phyloP scores from a whole-genome alignment of 2,329 filamentous ascomycete genomes.

The Hirsutella thompsonii region DNA sequence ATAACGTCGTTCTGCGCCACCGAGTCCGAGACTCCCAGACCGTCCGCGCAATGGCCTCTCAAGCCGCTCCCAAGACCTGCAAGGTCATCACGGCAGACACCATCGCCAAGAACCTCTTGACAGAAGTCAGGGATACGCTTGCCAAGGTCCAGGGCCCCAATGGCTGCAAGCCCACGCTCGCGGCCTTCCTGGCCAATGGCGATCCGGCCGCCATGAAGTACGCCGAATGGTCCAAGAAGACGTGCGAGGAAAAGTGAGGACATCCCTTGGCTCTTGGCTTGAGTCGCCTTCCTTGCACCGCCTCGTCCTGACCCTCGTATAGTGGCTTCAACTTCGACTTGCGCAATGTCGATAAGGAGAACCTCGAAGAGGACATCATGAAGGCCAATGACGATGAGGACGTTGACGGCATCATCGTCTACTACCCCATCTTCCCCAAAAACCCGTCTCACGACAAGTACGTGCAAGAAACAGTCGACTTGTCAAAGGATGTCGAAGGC shows the following conservation, averaged over 20 bases:
- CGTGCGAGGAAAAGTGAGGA: conserved; percentile 85
- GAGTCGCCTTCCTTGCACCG: neutral
- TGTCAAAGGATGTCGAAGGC: conserved; percentile 90
- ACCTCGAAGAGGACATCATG: conserved; percentile 79
- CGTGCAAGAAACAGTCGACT: conserved; percentile 83
- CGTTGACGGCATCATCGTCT: conserved; percentile 89
- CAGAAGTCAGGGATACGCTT: conserved; percentile 66
- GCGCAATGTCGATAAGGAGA: conserved; percentile 71
- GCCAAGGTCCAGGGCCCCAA: conserved; percentile 50
- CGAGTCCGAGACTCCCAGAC: neutral
- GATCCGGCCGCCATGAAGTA: conserved; percentile 89
- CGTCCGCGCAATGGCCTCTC: conserved; percentile 2
- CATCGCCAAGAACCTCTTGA: conserved; percentile 70
- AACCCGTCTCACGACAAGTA: conserved; percentile 84
- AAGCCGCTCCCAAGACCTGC: conserved; percentile 53
- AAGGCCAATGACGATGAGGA: conserved; percentile 65
- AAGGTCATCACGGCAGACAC: conserved; percentile 85
- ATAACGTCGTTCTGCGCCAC: too few relatives aligned
- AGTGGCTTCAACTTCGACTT: conserved; percentile 88
- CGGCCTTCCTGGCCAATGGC: conserved; percentile 83
- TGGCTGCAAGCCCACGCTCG: conserved; percentile 55
- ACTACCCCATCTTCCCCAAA: conserved; percentile 85
- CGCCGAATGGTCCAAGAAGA: conserved; percentile 95
- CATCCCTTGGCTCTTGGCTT: neutral
- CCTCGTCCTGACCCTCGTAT: neutral